These are phyloP conservation scores for Chytridium lagenaria DNA, from an alignment of 371 early-diverging fungal genomes.

Conservation along the genomic window DNA sequence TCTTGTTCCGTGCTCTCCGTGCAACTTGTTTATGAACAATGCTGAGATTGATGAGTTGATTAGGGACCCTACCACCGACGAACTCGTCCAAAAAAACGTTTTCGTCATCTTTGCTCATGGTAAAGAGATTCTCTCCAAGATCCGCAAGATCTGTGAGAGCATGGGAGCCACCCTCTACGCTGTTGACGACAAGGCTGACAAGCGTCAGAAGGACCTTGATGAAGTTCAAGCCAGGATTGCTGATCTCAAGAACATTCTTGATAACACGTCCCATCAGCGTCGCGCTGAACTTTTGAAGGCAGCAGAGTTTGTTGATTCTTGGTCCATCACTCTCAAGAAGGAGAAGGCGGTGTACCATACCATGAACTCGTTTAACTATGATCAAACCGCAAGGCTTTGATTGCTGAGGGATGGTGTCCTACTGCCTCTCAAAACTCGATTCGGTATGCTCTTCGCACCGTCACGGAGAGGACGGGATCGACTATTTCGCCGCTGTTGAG, in stretches of 20 bases:
- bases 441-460: constrained; percentile 81
- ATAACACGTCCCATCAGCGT: constrained; percentile 84
- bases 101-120: constrained; percentile 98
- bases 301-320: constrained; percentile 80
- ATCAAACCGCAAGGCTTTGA: constrained; percentile 90
- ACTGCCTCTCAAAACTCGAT: constrained; percentile 78
- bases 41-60: constrained; percentile 94
- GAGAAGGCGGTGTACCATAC: constrained; percentile 97
- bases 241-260: constrained; percentile 67
- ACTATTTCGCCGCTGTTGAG: constrained; percentile 86
- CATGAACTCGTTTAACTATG: constrained; percentile 94
- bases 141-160: constrained; percentile 91
- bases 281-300: constrained; percentile 82
- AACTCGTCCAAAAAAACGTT: constrained; percentile 88
- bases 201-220: constrained; percentile 79
- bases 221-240: constrained; percentile 66
- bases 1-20: constrained; percentile 96
- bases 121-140: constrained; percentile 83
- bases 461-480: constrained; percentile 86
- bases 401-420: constrained; percentile 98
- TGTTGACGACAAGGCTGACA: constrained; percentile 81
- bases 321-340: constrained; percentile 91
- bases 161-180: constrained; percentile 94
- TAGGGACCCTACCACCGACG: constrained; percentile 83
- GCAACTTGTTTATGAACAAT: constrained; percentile 95